A percentile compares a stretch with the other conserved stretches of the same genome.
Evolutionary conservation across 2,329 filamentous ascomycete genomes (phyloP).

Genomic region (Cladophialophora chaetospira): DNA sequence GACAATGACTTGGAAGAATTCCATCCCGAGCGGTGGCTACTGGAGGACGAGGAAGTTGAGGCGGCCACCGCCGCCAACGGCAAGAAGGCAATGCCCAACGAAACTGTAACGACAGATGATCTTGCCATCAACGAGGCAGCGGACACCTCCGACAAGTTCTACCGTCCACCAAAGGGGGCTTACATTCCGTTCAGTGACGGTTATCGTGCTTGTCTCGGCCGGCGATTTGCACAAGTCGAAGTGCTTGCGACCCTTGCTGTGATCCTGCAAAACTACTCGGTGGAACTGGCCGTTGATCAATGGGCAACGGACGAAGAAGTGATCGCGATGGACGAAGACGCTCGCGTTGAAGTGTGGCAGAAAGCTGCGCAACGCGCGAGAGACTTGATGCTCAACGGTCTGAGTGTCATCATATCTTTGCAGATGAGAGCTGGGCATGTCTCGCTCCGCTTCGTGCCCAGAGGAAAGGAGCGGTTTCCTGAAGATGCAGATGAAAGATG

Average conservation of each 20-base stretch:
- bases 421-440: constrained; percentile 66
- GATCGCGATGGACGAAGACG: constrained; percentile 49
- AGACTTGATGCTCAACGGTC: constrained; percentile 54
- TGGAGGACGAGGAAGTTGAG: constrained; percentile 33
- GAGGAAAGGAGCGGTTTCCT: constrained; percentile 69
- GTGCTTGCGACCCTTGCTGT: constrained; percentile 56
- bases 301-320: constrained; percentile 60
- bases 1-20: constrained; percentile 66
- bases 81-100: constrained; percentile 24
- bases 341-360: constrained; percentile 59
- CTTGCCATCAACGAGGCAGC: constrained; percentile 59
- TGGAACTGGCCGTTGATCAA: constrained; percentile 70
- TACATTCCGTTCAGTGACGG: constrained; percentile 60
- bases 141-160: constrained; percentile 65
- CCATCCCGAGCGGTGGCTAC: constrained; percentile 72
- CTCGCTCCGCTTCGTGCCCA: constrained; percentile 67
- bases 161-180: constrained; percentile 56
- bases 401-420: constrained; percentile 68
- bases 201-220: constrained; percentile 57
- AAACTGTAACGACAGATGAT: constrained; percentile 30
- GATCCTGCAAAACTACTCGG: constrained; percentile 60
- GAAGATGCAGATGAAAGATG: constrained; percentile 34
- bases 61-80: constrained; percentile 2
- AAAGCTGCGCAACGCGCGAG: constrained; percentile 61
- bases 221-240: constrained; percentile 60